Conservation (phyloP, 257 asterid genomes). For the Fraxinus quadrangulata region DNA sequence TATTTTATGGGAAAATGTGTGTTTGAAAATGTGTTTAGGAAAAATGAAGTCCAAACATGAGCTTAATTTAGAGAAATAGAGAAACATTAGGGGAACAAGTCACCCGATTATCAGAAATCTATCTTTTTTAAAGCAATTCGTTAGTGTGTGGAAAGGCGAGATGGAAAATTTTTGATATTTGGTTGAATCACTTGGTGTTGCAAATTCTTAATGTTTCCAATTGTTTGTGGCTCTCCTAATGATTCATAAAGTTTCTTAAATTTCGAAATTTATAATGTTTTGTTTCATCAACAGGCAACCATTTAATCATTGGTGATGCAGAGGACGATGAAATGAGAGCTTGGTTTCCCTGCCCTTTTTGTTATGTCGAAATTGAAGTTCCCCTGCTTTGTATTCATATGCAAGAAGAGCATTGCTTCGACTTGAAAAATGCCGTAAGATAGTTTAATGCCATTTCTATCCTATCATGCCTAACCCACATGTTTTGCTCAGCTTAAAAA, state of each 20-base stretch:
- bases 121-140: not conserved
- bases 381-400: slow-evolving; percentile 63
- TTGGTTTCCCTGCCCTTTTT: slow-evolving; percentile 92
- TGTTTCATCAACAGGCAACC: slow-evolving; percentile 38
- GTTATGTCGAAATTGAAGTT: slow-evolving; percentile 72
- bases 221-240: not conserved
- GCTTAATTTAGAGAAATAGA: too few relatives aligned
- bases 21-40: too few relatives aligned
- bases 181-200: not conserved
- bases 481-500: not conserved
- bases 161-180: too few relatives aligned
- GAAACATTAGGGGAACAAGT: too few relatives aligned
- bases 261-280: not conserved
- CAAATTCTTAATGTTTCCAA: not conserved
- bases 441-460: not conserved
- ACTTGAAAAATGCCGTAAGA: slow-evolving; percentile 61
- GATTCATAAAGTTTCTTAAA: not conserved
- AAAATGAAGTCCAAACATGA: too few relatives aligned
- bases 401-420: slow-evolving; percentile 81
- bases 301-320: slow-evolving; percentile 40
- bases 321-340: slow-evolving; percentile 63
- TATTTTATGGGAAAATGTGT: too few relatives aligned
- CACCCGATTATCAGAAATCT: not conserved
- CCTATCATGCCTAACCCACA: not conserved
- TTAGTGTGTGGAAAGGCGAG: not conserved